Evolutionary conservation across 202 grass and related monocot species (phyloP).

Genomic region (Dendrocalamus latiflorus): DNA sequence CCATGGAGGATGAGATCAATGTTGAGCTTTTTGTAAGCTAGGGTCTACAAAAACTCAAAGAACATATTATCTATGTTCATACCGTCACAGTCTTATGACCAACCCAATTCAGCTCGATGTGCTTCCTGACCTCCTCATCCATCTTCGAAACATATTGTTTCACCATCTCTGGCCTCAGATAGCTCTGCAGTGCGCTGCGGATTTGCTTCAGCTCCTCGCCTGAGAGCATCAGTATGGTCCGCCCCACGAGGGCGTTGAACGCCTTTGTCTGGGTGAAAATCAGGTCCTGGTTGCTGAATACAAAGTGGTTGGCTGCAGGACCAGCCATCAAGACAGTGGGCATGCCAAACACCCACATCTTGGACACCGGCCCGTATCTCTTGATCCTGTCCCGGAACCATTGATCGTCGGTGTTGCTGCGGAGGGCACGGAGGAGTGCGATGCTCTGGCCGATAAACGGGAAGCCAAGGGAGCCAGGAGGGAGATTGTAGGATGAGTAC

Average conservation of each 20-base stretch:
- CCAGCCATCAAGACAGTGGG: too few relatives aligned
- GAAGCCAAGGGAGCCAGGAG: slow-evolving; percentile 23
- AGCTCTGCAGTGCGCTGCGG: not conserved
- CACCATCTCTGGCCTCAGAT: slow-evolving; percentile 29
- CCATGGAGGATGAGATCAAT: too few relatives aligned
- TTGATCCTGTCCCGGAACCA: slow-evolving; percentile 18
- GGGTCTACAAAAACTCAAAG: too few relatives aligned
- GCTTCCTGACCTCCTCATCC: slow-evolving; percentile 30
- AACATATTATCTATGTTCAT: too few relatives aligned
- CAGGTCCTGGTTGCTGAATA: slow-evolving; percentile 23
- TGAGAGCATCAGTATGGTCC: not conserved
- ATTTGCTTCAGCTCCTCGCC: slow-evolving; percentile 39
- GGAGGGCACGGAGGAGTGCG: slow-evolving; percentile 9
- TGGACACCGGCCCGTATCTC: slow-evolving; percentile 35
- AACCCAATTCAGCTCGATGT: slow-evolving; percentile 13
- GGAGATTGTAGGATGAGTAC: slow-evolving; percentile 14
- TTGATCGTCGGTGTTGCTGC: slow-evolving; percentile 27
- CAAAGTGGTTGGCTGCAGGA: too few relatives aligned
- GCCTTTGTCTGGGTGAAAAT: slow-evolving; percentile 14
- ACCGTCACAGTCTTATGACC: slow-evolving; percentile 8
- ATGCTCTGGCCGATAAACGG: slow-evolving; percentile 36
- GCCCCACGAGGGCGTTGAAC: slow-evolving; percentile 3
- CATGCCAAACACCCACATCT: too few relatives aligned
- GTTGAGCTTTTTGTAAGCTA: too few relatives aligned
- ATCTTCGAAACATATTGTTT: slow-evolving; percentile 3